Conservation (phyloP, 352 stramenopile genomes). For the Phytopythium sindhum region DNA sequence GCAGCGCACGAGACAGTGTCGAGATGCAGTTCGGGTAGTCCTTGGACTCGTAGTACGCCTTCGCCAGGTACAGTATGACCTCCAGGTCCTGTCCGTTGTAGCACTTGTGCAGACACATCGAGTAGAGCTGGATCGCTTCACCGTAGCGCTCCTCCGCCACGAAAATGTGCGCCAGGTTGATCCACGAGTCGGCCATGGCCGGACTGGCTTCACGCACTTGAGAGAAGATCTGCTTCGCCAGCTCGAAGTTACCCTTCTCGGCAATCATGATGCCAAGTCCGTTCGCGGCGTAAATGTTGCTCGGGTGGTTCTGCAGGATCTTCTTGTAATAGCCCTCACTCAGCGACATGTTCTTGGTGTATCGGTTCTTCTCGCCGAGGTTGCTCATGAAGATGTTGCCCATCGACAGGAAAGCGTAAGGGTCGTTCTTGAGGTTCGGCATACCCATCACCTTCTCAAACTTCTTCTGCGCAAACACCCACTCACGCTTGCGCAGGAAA, state of each 20-base stretch:
- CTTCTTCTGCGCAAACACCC: slow-evolving; percentile 92
- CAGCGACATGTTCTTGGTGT: slow-evolving; percentile 95
- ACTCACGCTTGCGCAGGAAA: slow-evolving; percentile 93
- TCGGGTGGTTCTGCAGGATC: slow-evolving; percentile 90
- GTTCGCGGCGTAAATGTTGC: slow-evolving; percentile 96
- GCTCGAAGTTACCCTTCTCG: slow-evolving; percentile 96
- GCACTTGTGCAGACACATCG: slow-evolving; percentile 89
- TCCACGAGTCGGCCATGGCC: slow-evolving; percentile 94
- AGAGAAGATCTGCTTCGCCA: slow-evolving; percentile 96
- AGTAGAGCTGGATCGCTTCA: slow-evolving; percentile 95
- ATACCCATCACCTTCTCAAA: slow-evolving; percentile 94
- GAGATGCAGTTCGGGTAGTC: slow-evolving; percentile 88
- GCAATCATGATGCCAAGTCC: slow-evolving; percentile 97
- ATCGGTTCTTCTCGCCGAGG: slow-evolving; percentile 92
- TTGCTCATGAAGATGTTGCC: slow-evolving; percentile 99
- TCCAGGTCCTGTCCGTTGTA: slow-evolving; percentile 86
- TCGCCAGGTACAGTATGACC: slow-evolving; percentile 80
- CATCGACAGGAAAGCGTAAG: slow-evolving; percentile 96
- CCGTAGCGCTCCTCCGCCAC: slow-evolving; percentile 95
- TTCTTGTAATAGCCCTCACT: slow-evolving; percentile 96
- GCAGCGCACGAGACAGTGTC: slow-evolving; percentile 70
- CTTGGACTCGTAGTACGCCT: slow-evolving; percentile 89
- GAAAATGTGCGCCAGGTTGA: slow-evolving; percentile 98
- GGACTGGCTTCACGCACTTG: slow-evolving; percentile 94
- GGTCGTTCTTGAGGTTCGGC: slow-evolving; percentile 94